A percentile compares a stretch with the other conserved stretches of the same genome.
phyloP scores from a whole-genome alignment of 1,284 basidiomycete genomes.

The Papiliotrema nemorosa region DNA sequence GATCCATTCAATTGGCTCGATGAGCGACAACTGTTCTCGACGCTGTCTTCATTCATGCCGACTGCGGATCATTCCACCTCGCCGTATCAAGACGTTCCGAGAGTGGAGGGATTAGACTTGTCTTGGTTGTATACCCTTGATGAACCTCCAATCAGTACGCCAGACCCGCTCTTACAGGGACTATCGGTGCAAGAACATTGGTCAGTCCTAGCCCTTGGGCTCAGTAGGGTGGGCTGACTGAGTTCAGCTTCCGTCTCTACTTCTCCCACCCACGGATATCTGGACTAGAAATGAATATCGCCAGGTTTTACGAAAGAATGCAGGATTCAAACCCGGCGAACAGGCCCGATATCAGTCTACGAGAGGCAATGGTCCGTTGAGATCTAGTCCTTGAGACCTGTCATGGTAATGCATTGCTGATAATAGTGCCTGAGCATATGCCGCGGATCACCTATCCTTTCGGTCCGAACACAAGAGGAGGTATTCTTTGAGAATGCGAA shows the following conservation, averaged over 20 bases:
- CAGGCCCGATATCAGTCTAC: not conserved
- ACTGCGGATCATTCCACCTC: not conserved
- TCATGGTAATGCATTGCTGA: not conserved
- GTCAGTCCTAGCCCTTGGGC: not conserved
- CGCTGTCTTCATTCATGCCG: not conserved
- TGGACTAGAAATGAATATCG: not conserved
- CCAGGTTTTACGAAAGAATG: not conserved
- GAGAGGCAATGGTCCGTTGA: not conserved
- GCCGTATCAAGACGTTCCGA: not conserved
- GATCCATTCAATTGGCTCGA: too few species aligned
- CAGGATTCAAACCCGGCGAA: not conserved
- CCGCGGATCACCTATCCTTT: not conserved
- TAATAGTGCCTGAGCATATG: not conserved
- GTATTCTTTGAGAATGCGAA: not conserved
- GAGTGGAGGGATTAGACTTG: not conserved
- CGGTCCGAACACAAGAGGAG: not conserved
- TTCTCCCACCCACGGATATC: not conserved
- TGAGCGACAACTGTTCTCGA: too few species aligned
- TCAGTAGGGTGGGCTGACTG: not conserved
- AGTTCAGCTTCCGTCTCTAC: not conserved
- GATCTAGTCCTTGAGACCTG: not conserved
- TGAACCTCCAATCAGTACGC: not conserved
- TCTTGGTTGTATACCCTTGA: not conserved
- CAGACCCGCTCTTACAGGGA: not conserved
- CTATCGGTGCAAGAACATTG: not conserved